These are phyloP conservation scores for Ganoderma multipileum DNA, from an alignment of 1,284 basidiomycete genomes.

Conservation along the genomic window DNA sequence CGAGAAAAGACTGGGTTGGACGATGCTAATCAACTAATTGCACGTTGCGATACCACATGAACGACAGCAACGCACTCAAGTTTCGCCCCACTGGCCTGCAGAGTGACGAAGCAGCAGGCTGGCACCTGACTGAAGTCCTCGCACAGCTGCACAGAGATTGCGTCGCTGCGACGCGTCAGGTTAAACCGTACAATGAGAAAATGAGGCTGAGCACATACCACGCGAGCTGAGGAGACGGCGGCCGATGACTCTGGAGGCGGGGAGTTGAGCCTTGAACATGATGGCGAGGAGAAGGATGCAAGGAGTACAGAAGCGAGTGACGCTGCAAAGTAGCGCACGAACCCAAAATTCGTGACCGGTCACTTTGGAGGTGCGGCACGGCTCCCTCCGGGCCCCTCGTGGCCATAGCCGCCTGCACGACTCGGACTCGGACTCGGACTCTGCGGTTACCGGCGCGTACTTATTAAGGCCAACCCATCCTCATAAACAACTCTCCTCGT, in stretches of 20 bases:
- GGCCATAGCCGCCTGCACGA: not conserved
- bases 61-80: conserved; percentile 30
- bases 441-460: conserved; percentile 7
- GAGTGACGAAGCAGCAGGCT: conserved; percentile 28
- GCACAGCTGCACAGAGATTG: conserved; percentile 41
- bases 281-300: conserved; percentile 30
- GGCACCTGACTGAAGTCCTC: conserved; percentile 39
- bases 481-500: not conserved
- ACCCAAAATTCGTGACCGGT: conserved; percentile 32
- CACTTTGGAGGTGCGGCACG: conserved; percentile 28
- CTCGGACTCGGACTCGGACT: conserved; percentile 3
- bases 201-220: conserved; percentile 44
- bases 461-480: no score
- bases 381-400: conserved; percentile 22
- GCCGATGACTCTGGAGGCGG: conserved; percentile 57
- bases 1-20: conserved; percentile 46
- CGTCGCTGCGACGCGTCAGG: conserved; percentile 34
- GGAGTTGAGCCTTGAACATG: conserved; percentile 53
- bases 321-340: conserved; percentile 30
- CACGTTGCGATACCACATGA: not conserved
- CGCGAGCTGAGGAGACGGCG: conserved; percentile 56
- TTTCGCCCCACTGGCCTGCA: conserved; percentile 33
- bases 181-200: not conserved
- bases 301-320: conserved; percentile 21
- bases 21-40: not conserved